Percentiles rank a stretch among this genome's conserved stretches.
Evolutionary conservation across 2,329 filamentous ascomycete genomes (phyloP).

Genomic region (Aspergillus quadrilineatus): DNA sequence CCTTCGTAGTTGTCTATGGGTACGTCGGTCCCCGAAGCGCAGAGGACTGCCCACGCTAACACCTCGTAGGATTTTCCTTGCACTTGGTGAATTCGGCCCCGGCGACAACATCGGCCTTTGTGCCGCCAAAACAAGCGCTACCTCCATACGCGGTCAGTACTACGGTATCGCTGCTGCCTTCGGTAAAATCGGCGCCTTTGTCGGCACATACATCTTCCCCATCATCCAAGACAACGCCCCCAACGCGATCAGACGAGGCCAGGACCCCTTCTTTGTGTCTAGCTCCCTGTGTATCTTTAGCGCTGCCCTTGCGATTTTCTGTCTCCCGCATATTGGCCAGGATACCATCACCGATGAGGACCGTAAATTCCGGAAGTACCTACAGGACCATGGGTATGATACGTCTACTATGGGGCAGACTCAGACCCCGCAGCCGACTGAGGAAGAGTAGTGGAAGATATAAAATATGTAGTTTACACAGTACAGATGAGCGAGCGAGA

Average conservation of each 20-base stretch:
- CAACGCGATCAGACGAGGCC: conserved; percentile 60
- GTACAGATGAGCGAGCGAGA: too few species aligned
- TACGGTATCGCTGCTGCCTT: conserved; percentile 54
- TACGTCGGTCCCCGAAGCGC: conserved; percentile 21
- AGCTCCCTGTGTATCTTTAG: conserved; percentile 74
- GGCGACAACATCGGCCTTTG: conserved; percentile 89
- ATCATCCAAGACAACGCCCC: conserved; percentile 62
- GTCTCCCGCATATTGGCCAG: conserved; percentile 70
- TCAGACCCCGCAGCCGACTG: neutral
- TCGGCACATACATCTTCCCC: conserved; percentile 80
- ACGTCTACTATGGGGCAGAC: conserved; percentile 54
- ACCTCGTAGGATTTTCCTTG: conserved; percentile 62
- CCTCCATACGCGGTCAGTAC: conserved; percentile 77
- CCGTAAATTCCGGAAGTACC: conserved; percentile 68
- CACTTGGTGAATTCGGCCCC: conserved; percentile 76
- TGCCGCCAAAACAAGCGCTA: conserved; percentile 84
- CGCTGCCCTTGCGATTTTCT: conserved; percentile 64
- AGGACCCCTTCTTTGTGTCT: conserved; percentile 89
- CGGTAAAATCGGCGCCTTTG: conserved; percentile 64
- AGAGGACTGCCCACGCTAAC: neutral
- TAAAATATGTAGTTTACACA: neutral
- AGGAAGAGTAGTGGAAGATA: neutral
- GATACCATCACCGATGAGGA: conserved; percentile 82
- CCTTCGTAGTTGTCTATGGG: conserved; percentile 76
- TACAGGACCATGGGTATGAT: conserved; percentile 75